Conservation (phyloP, 1,284 basidiomycete species). For the Papiliotrema nemorosa region DNA sequence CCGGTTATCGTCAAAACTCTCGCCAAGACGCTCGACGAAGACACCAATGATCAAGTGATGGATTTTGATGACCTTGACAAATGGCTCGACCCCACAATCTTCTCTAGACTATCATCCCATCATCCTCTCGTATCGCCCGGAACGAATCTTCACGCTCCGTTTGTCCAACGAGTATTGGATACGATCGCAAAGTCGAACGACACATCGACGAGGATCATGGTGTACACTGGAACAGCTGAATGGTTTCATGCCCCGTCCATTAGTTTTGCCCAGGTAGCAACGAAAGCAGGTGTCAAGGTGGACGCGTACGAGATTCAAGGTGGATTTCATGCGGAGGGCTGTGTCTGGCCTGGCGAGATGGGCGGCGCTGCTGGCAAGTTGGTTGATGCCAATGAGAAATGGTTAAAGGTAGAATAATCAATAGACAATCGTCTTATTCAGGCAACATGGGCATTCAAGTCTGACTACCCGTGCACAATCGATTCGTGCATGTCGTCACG, state of each 20-base stretch:
- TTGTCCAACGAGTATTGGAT: slow-evolving; percentile 4
- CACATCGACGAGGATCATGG: slow-evolving; percentile 5
- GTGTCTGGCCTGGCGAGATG: slow-evolving; percentile 12
- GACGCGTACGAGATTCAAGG: slow-evolving; percentile 6
- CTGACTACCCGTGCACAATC: too few relatives aligned
- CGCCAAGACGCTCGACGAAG: not conserved
- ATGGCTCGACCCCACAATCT: slow-evolving; percentile 8
- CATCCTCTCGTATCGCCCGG: slow-evolving; percentile 18
- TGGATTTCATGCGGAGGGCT: slow-evolving; percentile 13
- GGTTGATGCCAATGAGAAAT: slow-evolving; percentile 3
- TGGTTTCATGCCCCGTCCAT: slow-evolving; percentile 13
- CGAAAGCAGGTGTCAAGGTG: slow-evolving; percentile 8
- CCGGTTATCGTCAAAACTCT: not conserved
- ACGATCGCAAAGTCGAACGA: slow-evolving; percentile 2
- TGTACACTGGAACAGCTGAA: slow-evolving; percentile 16
- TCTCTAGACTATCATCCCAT: slow-evolving; percentile 11
- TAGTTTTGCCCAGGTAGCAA: slow-evolving; percentile 3
- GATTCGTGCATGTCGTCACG: too few relatives aligned
- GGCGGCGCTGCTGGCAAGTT: slow-evolving; percentile 7
- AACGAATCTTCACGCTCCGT: slow-evolving; percentile 8
- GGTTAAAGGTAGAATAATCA: slow-evolving; percentile 1
- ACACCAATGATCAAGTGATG: too few relatives aligned
- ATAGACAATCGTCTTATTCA: too few relatives aligned
- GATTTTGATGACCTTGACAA: not conserved
- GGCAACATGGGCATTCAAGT: too few relatives aligned